Conservation (phyloP, 306 rosid species). For the Arachis hypogaea region DNA sequence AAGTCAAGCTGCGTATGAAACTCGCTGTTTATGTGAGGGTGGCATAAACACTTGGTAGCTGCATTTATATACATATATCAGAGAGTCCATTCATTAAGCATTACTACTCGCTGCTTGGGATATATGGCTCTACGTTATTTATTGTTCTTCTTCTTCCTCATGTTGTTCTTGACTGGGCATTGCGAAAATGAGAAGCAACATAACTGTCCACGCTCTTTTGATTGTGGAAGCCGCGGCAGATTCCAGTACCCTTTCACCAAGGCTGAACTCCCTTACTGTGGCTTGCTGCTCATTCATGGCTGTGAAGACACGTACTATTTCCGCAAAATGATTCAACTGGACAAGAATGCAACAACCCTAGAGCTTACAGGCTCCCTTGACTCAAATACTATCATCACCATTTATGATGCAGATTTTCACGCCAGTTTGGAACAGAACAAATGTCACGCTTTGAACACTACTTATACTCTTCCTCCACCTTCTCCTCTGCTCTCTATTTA, state of each 20-base stretch:
- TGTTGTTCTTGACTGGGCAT: constrained; percentile 18
- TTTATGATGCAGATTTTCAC: constrained; percentile 26
- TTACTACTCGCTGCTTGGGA: too few relatives aligned
- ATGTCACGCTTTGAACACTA: constrained; percentile 26
- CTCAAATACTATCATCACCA: background rate
- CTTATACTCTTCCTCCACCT: background rate
- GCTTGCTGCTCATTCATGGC: constrained; percentile 14
- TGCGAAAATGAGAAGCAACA: background rate
- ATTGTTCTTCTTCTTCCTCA: background rate
- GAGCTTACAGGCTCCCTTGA: background rate
- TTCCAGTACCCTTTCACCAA: constrained; percentile 47
- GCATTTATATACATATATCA: too few relatives aligned
- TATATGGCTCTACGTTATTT: constrained; percentile 17
- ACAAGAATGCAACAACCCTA: background rate
- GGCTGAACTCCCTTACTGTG: constrained; percentile 36
- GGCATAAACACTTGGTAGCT: too few relatives aligned
- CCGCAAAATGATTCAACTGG: constrained; percentile 15
- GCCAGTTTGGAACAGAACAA: background rate
- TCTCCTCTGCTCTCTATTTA: constrained; percentile 29
- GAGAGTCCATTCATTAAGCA: too few relatives aligned
- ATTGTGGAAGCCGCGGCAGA: constrained; percentile 14
- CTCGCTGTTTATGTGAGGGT: too few relatives aligned
- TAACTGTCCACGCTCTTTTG: constrained; percentile 38
- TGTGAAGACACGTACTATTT: background rate
- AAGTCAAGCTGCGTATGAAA: too few relatives aligned